A percentile compares a stretch with the other conserved stretches of the same genome.
These are phyloP conservation scores for Penicillium sp. DNA, from an alignment of 2,329 filamentous ascomycete species.

Conservation along the genomic window DNA sequence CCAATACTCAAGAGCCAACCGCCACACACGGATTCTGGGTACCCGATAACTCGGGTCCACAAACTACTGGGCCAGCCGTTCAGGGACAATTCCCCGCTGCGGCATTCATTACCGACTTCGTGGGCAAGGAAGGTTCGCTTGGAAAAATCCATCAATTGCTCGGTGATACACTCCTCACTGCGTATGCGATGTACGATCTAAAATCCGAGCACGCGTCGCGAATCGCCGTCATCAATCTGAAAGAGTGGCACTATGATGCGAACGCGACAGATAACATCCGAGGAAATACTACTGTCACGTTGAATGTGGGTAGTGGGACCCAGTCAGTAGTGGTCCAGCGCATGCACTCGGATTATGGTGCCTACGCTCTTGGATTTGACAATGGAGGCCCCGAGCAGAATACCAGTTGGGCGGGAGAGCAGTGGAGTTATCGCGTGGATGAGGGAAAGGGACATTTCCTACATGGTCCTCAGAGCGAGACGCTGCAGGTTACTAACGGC, in stretches of 20 bases:
- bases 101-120: constrained; percentile 20
- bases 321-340: constrained; percentile 7
- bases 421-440: constrained; percentile 20
- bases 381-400: constrained; percentile 26
- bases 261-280: background rate
- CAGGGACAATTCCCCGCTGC: constrained; percentile 16
- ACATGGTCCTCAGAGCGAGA: background rate
- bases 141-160: constrained; percentile 3
- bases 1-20: constrained; percentile 15
- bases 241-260: background rate
- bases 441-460: constrained; percentile 11
- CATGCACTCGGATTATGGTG: constrained; percentile 15
- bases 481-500: background rate
- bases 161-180: background rate
- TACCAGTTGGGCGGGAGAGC: constrained; percentile 29
- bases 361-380: constrained; percentile 21
- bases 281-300: background rate
- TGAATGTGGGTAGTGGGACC: background rate
- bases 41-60: constrained; percentile 4
- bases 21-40: constrained; percentile 18
- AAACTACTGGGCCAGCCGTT: constrained; percentile 16
- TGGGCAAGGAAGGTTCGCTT: constrained; percentile 10
- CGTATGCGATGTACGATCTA: constrained; percentile 10
- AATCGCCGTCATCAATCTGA: constrained; percentile 10
- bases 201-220: background rate